These are phyloP conservation scores for Ensete glaucum DNA, from an alignment of 176 grass and related monocot genomes.

Conservation along the genomic window DNA sequence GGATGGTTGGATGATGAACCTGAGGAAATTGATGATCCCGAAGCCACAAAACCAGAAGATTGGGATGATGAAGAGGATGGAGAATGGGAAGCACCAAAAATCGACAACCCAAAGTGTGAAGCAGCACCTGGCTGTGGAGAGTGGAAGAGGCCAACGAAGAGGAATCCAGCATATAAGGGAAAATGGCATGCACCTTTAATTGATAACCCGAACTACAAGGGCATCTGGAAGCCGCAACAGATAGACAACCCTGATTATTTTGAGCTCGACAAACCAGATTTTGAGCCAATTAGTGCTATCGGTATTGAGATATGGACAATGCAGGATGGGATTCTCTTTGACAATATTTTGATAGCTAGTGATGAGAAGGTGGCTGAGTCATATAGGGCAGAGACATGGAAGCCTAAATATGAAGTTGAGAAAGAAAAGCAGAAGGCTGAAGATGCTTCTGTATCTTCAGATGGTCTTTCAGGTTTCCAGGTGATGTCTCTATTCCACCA, in stretches of 20 bases:
- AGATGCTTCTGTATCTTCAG: conserved; percentile 26
- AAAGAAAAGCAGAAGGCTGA: conserved; percentile 91
- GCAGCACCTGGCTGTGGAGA: conserved; percentile 89
- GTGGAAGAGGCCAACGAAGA: conserved; percentile 95
- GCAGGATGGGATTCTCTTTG: conserved; percentile 95
- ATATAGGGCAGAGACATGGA: conserved; percentile 70
- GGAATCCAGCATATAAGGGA: conserved; percentile 88
- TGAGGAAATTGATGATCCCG: conserved; percentile 86
- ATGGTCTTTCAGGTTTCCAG: conserved; percentile 70
- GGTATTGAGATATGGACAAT: conserved; percentile 99
- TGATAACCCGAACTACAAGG: conserved; percentile 92
- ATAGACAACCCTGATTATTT: conserved; percentile 97
- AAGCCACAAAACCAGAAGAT: conserved; percentile 77
- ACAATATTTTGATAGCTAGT: conserved; percentile 81
- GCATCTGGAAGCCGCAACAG: conserved; percentile 92
- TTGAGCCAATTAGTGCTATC: conserved; percentile 69
- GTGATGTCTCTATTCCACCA: conserved; percentile 27
- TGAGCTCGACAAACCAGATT: conserved; percentile 72
- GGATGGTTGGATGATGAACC: conserved; percentile 97
- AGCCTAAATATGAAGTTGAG: conserved; percentile 83
- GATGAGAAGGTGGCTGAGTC: conserved; percentile 71
- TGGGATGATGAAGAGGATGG: conserved; percentile 99
- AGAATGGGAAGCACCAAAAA: conserved; percentile 90
- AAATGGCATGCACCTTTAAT: conserved; percentile 92
- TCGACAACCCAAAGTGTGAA: conserved; percentile 97